phyloP scores from a whole-genome alignment of 495 filamentous ascomycete genomes.

The Stereocaulon alpinum region DNA sequence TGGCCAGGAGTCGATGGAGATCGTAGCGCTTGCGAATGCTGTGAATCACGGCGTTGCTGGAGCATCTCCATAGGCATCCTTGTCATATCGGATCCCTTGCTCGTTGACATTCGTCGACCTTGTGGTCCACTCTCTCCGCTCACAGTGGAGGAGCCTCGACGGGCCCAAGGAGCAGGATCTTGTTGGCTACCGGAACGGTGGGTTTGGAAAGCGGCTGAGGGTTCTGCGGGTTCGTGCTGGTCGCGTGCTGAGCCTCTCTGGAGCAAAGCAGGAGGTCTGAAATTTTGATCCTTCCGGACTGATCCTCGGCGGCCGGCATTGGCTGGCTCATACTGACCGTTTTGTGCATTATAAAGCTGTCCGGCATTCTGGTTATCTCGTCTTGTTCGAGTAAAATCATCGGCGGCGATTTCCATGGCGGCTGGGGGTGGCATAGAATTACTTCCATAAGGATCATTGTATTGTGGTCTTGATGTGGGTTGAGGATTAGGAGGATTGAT shows the following conservation, averaged over 20 bases:
- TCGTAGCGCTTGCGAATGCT: constrained; percentile 17
- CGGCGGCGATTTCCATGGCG: constrained; percentile 80
- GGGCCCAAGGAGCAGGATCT: constrained; percentile 56
- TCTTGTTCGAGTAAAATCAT: constrained; percentile 86
- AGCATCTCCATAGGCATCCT: constrained; percentile 34
- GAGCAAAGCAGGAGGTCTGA: constrained; percentile 66
- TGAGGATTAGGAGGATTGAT: constrained; percentile 30
- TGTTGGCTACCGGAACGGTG: constrained; percentile 53
- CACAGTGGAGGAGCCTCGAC: constrained; percentile 87
- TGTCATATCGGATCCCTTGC: constrained; percentile 36
- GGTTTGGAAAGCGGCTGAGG: constrained; percentile 84
- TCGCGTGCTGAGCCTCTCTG: constrained; percentile 56
- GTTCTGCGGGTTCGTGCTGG: constrained; percentile 66
- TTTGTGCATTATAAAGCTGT: constrained; percentile 89
- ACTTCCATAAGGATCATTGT: constrained; percentile 25
- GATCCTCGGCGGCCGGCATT: constrained; percentile 59
- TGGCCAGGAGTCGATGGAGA: constrained; percentile 13
- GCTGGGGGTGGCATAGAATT: constrained; percentile 36
- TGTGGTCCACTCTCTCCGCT: constrained; percentile 78
- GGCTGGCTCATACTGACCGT: constrained; percentile 87
- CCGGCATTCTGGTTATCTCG: constrained; percentile 57
- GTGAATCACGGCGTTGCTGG: constrained; percentile 19
- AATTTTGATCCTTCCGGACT: constrained; percentile 53
- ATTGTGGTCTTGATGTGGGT: constrained; percentile 24
- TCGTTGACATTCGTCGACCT: constrained; percentile 47